These are phyloP conservation scores for Colletotrichum sp. DNA, from an alignment of 2,329 filamentous ascomycete genomes.

Conservation along the genomic window DNA sequence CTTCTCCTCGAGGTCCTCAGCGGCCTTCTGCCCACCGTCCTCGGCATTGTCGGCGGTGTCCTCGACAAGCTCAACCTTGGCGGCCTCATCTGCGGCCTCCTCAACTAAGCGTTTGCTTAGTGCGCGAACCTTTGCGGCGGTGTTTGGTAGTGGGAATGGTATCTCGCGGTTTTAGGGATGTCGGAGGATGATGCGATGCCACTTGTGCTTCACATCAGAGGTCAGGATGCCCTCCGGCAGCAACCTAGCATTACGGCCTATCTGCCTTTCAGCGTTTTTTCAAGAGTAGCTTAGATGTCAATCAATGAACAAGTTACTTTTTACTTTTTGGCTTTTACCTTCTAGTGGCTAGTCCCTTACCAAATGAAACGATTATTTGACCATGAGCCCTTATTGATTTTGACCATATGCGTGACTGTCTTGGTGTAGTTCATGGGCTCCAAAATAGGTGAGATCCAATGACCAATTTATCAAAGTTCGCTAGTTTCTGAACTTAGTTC, in stretches of 20 bases:
- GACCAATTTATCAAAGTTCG: not conserved
- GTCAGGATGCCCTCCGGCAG: not conserved
- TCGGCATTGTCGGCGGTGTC: not conserved
- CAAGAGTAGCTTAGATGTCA: not conserved
- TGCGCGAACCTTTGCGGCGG: not conserved
- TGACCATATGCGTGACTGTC: not conserved
- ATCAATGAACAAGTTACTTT: not conserved
- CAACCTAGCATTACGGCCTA: not conserved
- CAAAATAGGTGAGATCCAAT: accelerated
- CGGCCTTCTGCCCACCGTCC: conserved; percentile 11
- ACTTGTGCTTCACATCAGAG: not conserved
- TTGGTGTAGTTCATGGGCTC: not conserved
- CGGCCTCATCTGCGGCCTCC: conserved; percentile 10
- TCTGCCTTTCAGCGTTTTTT: not conserved
- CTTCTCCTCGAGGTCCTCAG: conserved; percentile 8
- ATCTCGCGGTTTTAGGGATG: not conserved
- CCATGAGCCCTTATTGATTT: not conserved
- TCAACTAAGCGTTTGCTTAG: not conserved
- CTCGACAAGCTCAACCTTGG: conserved; percentile 2
- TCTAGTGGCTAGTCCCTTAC: not conserved
- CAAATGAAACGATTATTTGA: not conserved
- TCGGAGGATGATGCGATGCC: not conserved
- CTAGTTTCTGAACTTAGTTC: not conserved
- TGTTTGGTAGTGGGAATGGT: not conserved
- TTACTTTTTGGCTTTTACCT: not conserved